Percentiles rank a stretch among this genome's conserved stretches.
These are phyloP conservation scores for Roridomyces roridus DNA, from an alignment of 768 basidiomycete genomes.

Conservation along the genomic window DNA sequence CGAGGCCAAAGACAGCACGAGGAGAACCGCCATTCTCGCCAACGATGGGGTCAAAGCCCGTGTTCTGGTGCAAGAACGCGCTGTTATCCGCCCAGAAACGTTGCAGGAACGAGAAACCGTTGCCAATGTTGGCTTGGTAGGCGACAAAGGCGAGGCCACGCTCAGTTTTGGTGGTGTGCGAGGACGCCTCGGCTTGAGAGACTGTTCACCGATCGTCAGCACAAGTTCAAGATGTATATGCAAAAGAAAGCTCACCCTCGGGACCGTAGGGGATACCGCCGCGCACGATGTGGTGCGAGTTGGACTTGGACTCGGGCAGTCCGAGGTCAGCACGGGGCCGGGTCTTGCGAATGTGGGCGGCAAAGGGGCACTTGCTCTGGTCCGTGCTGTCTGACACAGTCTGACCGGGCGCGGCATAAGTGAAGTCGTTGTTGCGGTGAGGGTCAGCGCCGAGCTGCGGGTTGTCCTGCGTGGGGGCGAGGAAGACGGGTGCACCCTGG, in stretches of 20 bases:
- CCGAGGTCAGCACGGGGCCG: slow-evolving; percentile 31
- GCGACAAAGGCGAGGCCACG: slow-evolving; percentile 21
- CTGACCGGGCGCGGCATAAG: slow-evolving; percentile 4
- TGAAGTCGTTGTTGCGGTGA: slow-evolving; percentile 17
- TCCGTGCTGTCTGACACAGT: background rate
- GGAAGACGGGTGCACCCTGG: slow-evolving; percentile 26
- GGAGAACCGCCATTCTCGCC: background rate
- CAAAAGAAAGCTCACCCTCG: slow-evolving; percentile 22
- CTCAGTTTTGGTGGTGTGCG: background rate
- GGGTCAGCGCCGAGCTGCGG: slow-evolving; percentile 15
- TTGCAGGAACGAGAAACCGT: slow-evolving; percentile 16
- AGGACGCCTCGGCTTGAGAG: background rate
- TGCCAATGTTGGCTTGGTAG: slow-evolving; percentile 14
- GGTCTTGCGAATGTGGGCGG: slow-evolving; percentile 26
- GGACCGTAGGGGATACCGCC: slow-evolving; percentile 42
- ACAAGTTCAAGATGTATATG: background rate
- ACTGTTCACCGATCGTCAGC: background rate
- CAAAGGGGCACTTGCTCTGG: slow-evolving; percentile 20
- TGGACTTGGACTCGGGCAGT: slow-evolving; percentile 17
- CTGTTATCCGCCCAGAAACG: slow-evolving; percentile 8
- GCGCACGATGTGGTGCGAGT: slow-evolving; percentile 33
- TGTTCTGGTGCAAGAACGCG: background rate
- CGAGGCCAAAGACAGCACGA: slow-evolving; percentile 10
- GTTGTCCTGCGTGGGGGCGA: slow-evolving; percentile 22
- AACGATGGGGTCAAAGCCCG: slow-evolving; percentile 18